phyloP scores from a whole-genome alignment of 1,284 basidiomycete species.

The Hymenochaete sp. region DNA sequence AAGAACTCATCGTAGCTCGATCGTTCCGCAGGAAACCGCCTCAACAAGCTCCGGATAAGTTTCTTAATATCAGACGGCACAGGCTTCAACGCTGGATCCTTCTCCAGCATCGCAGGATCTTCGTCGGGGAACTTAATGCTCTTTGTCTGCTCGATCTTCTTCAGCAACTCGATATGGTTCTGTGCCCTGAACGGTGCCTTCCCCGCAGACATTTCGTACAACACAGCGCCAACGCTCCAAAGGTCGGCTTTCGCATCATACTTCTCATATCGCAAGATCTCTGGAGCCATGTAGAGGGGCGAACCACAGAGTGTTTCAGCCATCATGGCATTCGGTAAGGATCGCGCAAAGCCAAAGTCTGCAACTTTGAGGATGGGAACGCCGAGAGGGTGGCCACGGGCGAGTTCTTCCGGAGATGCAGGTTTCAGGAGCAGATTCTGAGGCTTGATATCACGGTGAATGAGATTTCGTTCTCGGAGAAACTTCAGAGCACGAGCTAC shows the following conservation, averaged over 20 bases:
- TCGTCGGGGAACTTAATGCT: slow-evolving; percentile 94
- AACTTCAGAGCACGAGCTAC: slow-evolving; percentile 89
- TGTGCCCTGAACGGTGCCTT: slow-evolving; percentile 90
- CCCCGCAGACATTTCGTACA: slow-evolving; percentile 93
- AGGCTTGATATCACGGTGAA: slow-evolving; percentile 97
- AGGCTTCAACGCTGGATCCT: slow-evolving; percentile 38
- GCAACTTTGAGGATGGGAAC: slow-evolving; percentile 95
- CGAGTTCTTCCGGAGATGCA: slow-evolving; percentile 68
- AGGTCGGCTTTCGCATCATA: slow-evolving; percentile 97
- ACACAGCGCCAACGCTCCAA: slow-evolving; percentile 96
- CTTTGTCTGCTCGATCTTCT: slow-evolving; percentile 82
- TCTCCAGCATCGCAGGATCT: slow-evolving; percentile 36
- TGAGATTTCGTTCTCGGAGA: slow-evolving; percentile 80
- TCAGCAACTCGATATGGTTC: slow-evolving; percentile 93
- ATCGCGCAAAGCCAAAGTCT: slow-evolving; percentile 96
- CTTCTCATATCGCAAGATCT: slow-evolving; percentile 95
- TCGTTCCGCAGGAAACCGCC: slow-evolving; percentile 77
- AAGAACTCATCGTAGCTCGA: slow-evolving; percentile 94
- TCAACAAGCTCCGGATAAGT: slow-evolving; percentile 78
- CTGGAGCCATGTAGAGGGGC: slow-evolving; percentile 99
- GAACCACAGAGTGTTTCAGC: slow-evolving; percentile 98
- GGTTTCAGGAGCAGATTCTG: slow-evolving; percentile 92
- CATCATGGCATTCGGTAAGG: slow-evolving; percentile 85
- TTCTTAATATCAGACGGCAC: slow-evolving; percentile 84
- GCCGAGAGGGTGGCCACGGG: slow-evolving; percentile 81